Evolutionary conservation across 805 yeast species (phyloP), one percentile per base, ranked within the genome.

Genomic region (Lachancea waltii): DNA sequence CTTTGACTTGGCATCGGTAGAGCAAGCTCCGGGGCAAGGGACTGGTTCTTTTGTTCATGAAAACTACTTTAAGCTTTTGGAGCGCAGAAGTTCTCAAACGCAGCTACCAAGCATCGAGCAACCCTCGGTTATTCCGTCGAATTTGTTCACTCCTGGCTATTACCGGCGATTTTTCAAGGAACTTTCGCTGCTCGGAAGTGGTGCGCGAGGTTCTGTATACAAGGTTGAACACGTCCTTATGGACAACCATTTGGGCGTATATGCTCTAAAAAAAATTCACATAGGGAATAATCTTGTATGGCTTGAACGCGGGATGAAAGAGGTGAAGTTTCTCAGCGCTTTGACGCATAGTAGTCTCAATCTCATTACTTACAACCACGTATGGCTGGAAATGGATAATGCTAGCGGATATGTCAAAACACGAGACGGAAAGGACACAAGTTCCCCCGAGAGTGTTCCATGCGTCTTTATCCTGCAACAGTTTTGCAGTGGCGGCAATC

Each of bases 401-500:
- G 69, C 81, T 28, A 65, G 68, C 34, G 63, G 62, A 5, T 37
- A 56, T 4, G 49, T 52, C 3, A 38, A 47, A 24, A 42, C 49
- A 1, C 21, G 43, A 10, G 46, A 50, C 9, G 50, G 53, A 4
- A 35, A 45, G 16, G 48, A 41, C 5, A 35, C 43, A 3, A 47
- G 37, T 14, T 5, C n/a, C 3, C 39, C 40, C 2, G 41, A 42
- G 7, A 53, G 56, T 20, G 67, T 75, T 4, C 87, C 89, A 0
- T 81, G 83, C 55, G 85, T 87, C 4, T 87, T 77, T 50, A 82
- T 87, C 7, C 63, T 87, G 10, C 90, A 84, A 57, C 95, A 87
- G 53, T 87, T 82, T 54, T 87, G 95, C 53, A 81, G 77, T 35
- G 95, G 95, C 11, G 96, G 95, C 0, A 85, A 85, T 29, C 60